These are phyloP conservation scores for Jaapia argillacea DNA, from an alignment of 768 basidiomycete species.

Conservation along the genomic window DNA sequence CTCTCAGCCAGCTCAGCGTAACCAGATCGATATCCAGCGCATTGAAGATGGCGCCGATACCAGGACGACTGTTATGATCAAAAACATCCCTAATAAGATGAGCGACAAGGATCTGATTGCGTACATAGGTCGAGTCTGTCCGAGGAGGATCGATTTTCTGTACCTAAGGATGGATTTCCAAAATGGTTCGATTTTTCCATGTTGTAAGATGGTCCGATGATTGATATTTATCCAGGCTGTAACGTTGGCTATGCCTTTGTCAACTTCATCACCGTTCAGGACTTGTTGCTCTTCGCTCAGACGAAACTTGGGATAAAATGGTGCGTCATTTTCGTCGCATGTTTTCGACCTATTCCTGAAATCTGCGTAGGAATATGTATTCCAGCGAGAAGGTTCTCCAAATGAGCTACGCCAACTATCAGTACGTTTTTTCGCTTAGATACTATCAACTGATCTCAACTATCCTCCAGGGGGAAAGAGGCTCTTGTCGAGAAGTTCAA, in stretches of 20 bases:
- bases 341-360: constrained; percentile 4
- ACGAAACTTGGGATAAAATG: constrained; percentile 72
- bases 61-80: constrained; percentile 81
- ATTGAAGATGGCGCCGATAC: constrained; percentile 76
- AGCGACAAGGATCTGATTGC: constrained; percentile 58
- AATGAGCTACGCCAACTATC: constrained; percentile 89
- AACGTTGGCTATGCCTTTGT: constrained; percentile 84
- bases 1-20: too few species aligned
- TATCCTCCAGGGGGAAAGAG: constrained; percentile 62
- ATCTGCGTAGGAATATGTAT: constrained; percentile 68
- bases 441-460: constrained; percentile 1
- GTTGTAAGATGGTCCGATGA: not conserved
- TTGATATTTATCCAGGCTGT: constrained; percentile 35
- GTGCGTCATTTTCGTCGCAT: constrained; percentile 28
- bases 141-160: constrained; percentile 75
- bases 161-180: constrained; percentile 83
- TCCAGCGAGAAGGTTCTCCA: constrained; percentile 85
- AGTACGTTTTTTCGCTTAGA: constrained; percentile 39
- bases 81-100: constrained; percentile 93
- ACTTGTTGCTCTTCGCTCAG: constrained; percentile 68
- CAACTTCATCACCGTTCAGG: constrained; percentile 75
- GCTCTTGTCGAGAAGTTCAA: constrained; percentile 88
- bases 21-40: constrained; percentile 53
- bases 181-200: constrained; percentile 40
- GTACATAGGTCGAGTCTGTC: constrained; percentile 64